Conservation (phyloP, 129 eudicot species). For the Flaveria bidentis region DNA sequence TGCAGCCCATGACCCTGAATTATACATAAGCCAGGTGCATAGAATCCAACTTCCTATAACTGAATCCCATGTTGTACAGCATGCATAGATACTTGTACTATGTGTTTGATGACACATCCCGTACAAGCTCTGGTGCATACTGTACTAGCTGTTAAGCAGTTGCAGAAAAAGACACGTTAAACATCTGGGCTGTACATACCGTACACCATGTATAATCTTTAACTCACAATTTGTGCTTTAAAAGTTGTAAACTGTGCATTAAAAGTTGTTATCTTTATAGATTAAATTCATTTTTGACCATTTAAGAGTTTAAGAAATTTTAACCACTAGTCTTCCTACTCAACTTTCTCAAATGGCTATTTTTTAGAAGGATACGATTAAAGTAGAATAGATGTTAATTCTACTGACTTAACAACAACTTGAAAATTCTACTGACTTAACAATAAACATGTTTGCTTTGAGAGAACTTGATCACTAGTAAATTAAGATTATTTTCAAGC, state of each 20-base stretch:
- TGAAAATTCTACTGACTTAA: too few relatives aligned
- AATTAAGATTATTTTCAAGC: too few relatives aligned
- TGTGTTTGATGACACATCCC: constrained; percentile 9
- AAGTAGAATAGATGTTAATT: too few relatives aligned
- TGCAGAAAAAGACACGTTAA: constrained; percentile 20
- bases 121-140: background rate
- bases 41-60: constrained; percentile 16
- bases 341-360: too few relatives aligned
- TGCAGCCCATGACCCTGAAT: constrained; percentile 19
- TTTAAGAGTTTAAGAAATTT: too few relatives aligned
- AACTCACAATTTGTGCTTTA: constrained; percentile 9
- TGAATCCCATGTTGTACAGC: constrained; percentile 1
- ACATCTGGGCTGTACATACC: constrained; percentile 10
- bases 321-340: too few relatives aligned
- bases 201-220: constrained; percentile 16
- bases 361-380: too few relatives aligned
- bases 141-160: constrained; percentile 5
- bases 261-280: background rate
- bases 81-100: constrained; percentile 9
- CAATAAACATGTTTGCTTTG: too few relatives aligned
- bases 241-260: constrained; percentile 13
- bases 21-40: constrained; percentile 11
- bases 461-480: too few relatives aligned
- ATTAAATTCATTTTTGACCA: too few relatives aligned
- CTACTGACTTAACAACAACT: too few relatives aligned